phyloP scores from a whole-genome alignment of 495 filamentous ascomycete species.

The Aspergillus nidulans region DNA sequence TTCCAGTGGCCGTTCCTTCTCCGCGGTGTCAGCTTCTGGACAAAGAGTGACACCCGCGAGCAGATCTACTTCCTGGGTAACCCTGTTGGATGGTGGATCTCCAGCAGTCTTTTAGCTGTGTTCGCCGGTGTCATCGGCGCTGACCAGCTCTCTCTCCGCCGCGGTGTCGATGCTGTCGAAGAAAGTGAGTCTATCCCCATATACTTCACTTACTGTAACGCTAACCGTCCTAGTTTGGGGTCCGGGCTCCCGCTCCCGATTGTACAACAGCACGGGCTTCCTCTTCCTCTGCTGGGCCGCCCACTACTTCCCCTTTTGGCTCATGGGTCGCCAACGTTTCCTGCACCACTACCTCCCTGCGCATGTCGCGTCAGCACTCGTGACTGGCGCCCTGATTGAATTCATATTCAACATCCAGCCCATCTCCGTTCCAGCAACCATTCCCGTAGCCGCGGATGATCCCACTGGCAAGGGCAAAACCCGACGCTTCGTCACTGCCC shows the following conservation, averaged over 20 bases:
- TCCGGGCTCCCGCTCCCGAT: constrained; percentile 80
- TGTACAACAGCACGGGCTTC: constrained; percentile 98
- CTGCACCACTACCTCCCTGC: constrained; percentile 78
- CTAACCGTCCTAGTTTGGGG: constrained; percentile 35
- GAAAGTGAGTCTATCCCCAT: constrained; percentile 62
- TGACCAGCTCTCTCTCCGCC: constrained; percentile 86
- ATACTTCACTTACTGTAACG: neutral
- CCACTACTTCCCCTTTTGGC: constrained; percentile 70
- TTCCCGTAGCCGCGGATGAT: constrained; percentile 43
- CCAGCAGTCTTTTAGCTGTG: constrained; percentile 84
- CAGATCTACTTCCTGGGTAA: constrained; percentile 99
- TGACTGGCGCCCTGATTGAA: constrained; percentile 93
- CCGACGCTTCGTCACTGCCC: constrained; percentile 58
- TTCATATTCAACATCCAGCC: constrained; percentile 93
- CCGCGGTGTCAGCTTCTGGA: constrained; percentile 98
- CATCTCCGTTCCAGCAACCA: constrained; percentile 37
- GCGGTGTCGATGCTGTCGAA: constrained; percentile 90
- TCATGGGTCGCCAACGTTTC: constrained; percentile 74
- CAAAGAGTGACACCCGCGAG: constrained; percentile 88
- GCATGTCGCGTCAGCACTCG: constrained; percentile 86
- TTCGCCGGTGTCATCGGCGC: constrained; percentile 89
- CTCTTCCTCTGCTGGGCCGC: constrained; percentile 87
- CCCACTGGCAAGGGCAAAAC: constrained; percentile 38
- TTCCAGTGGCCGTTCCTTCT: constrained; percentile 97
- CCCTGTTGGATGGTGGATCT: constrained; percentile 96